Evolutionary conservation across 2,329 filamentous ascomycete species (phyloP).

Genomic region (Cyphellophora europaea): DNA sequence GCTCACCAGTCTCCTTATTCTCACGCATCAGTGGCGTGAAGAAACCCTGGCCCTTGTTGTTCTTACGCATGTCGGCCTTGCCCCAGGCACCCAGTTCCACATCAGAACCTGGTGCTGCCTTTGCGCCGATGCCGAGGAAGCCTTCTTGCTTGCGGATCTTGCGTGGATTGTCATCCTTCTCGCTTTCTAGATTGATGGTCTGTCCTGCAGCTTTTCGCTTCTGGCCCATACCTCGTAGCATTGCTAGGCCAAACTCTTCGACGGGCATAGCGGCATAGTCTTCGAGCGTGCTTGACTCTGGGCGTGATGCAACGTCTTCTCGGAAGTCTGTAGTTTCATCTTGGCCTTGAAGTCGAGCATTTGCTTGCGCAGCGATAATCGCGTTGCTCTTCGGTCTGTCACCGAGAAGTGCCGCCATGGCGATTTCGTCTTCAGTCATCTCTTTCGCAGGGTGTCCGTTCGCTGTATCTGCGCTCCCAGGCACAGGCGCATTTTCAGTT

Average conservation of each 20-base stretch:
- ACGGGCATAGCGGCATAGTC: slow-evolving; percentile 86
- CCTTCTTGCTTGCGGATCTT: slow-evolving; percentile 62
- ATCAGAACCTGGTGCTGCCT: slow-evolving; percentile 43
- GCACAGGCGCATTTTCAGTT: slow-evolving; percentile 3
- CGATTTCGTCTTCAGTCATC: slow-evolving; percentile 44
- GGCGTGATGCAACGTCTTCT: slow-evolving; percentile 61
- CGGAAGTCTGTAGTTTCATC: slow-evolving; percentile 53
- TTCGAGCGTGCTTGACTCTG: slow-evolving; percentile 65
- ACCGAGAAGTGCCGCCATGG: slow-evolving; percentile 58
- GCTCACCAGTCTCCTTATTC: slow-evolving; percentile 54
- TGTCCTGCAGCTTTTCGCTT: slow-evolving; percentile 55
- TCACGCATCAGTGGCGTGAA: slow-evolving; percentile 55
- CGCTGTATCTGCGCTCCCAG: too few species aligned
- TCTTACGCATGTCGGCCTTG: slow-evolving; percentile 47
- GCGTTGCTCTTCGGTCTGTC: slow-evolving; percentile 41
- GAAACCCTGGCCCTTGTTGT: slow-evolving; percentile 39
- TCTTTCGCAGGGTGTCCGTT: slow-evolving; percentile 11
- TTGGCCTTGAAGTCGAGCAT: slow-evolving; percentile 19
- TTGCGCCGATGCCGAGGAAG: slow-evolving; percentile 80
- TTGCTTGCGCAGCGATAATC: slow-evolving; percentile 38
- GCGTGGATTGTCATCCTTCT: slow-evolving; percentile 27
- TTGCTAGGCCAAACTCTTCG: slow-evolving; percentile 85
- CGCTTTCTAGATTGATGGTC: slow-evolving; percentile 30
- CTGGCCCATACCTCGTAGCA: slow-evolving; percentile 93
- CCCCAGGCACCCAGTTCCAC: slow-evolving; percentile 76